Evolutionary conservation across 2,329 filamentous ascomycete genomes (phyloP), one percentile per base, ranked within the genome.

Genomic region (Sclerotinia borealis): DNA sequence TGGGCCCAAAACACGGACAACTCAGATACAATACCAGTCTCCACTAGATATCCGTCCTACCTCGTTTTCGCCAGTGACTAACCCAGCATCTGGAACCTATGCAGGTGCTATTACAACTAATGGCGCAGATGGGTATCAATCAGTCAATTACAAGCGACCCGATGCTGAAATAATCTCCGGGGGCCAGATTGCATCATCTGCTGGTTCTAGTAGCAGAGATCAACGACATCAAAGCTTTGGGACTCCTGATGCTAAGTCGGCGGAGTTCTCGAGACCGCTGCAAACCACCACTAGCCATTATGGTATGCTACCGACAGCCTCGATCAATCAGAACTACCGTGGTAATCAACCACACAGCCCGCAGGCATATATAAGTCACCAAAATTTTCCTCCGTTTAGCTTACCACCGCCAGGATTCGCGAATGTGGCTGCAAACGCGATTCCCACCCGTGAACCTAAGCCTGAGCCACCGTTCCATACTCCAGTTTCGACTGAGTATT

Each of bases 311-410:
- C 82, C 83, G 13, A 80, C 83, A n/a, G 77, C 80, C 22, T 77
- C 81, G 2, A 78, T 75, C 8, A 81, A 81, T 56, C 78, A 80
- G 67, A 79, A 74, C 66, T 73, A 72, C 63, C 69, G 68, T 45
- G 59, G 63, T 83, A 79, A 69, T 79, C 47, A 47, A 19, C 78
- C 72, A 78, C 72, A 71, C 80, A 80, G 71, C 77, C 78, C 60
- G 48, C 72, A 72, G 65, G 74, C 76, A 47, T 90, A 85, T 71
- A 82, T 86, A 29, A 75, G 79, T 43, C 83, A 87, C 63, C 81
- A 86, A 66, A 86, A 82, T 66, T 86, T 87, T 65, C 80, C 85
- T 36, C 80, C 83, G 0, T 87, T 90, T 69, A 82, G 81, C 63
- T 76, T 90, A 52, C 85, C 86, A 41, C 82, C 86, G 52, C 81